Conservation (phyloP, 345 rosid genomes). For the Punica granatum region DNA sequence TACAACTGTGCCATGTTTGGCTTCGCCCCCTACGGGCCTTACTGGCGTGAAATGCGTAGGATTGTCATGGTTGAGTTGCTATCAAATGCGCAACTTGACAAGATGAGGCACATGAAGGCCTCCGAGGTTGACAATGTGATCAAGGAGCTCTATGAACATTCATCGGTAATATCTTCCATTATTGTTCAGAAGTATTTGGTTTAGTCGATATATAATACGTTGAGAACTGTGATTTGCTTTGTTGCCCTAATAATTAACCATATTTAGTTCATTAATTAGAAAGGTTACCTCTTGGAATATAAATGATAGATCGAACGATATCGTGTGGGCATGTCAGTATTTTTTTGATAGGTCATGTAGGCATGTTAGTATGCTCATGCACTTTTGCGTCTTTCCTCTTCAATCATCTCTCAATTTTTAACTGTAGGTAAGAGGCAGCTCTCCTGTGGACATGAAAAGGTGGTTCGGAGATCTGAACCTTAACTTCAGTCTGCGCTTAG, state of each 20-base stretch:
- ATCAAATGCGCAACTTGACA: constrained; percentile 25
- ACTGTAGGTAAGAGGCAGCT: constrained; percentile 8
- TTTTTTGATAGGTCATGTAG: too few relatives aligned
- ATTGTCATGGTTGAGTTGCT: constrained; percentile 20
- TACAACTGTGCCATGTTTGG: constrained; percentile 32
- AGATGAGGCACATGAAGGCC: constrained; percentile 17
- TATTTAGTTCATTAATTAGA: too few relatives aligned
- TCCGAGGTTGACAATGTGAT: constrained; percentile 19
- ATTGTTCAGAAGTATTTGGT: constrained; percentile 1
- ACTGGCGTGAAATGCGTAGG: constrained; percentile 36
- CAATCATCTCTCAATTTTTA: too few relatives aligned
- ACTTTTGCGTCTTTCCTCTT: too few relatives aligned
- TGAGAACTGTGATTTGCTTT: too few relatives aligned
- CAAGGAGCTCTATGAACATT: constrained; percentile 4
- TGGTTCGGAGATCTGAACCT: constrained; percentile 26
- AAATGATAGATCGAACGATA: too few relatives aligned
- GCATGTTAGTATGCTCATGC: too few relatives aligned
- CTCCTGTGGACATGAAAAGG: constrained; percentile 24
- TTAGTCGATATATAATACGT: too few relatives aligned
- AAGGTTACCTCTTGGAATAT: too few relatives aligned
- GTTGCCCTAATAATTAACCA: too few relatives aligned
- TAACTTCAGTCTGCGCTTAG: constrained; percentile 19
- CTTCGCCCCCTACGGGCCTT: constrained; percentile 30
- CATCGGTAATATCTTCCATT: constrained; percentile 4
- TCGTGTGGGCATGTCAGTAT: too few relatives aligned